Percentiles rank a stretch among this genome's conserved stretches.
These are phyloP conservation scores for Amaranthus cruentus DNA, from an alignment of 148 eudicot species.

Conservation along the genomic window DNA sequence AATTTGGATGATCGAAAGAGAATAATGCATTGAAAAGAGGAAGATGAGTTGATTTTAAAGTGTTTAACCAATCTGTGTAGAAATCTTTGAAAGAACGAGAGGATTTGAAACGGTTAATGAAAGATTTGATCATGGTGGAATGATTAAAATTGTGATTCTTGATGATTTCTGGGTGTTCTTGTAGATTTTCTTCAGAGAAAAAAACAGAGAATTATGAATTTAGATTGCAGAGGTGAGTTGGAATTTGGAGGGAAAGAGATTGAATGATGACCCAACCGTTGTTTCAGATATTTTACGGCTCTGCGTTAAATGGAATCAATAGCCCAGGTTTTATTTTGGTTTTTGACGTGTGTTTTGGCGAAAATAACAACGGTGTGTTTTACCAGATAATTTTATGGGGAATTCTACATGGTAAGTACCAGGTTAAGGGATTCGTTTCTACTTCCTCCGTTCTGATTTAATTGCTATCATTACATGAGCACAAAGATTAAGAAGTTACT, in stretches of 20 bases:
- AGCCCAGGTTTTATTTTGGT: too few relatives aligned
- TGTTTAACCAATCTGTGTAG: constrained; percentile 53
- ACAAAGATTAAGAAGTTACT: too few relatives aligned
- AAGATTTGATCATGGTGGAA: constrained; percentile 28
- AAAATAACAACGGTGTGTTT: too few relatives aligned
- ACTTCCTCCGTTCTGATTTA: too few relatives aligned
- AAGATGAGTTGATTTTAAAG: constrained; percentile 31
- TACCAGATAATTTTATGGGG: too few relatives aligned
- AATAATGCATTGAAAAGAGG: constrained; percentile 21
- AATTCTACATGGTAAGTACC: too few relatives aligned
- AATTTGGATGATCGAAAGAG: constrained; percentile 27
- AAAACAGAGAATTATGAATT: neutral
- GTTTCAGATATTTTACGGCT: neutral
- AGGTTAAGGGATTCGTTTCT: too few relatives aligned
- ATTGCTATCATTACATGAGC: too few relatives aligned
- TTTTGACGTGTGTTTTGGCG: too few relatives aligned
- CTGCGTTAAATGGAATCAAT: too few relatives aligned
- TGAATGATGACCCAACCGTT: neutral
- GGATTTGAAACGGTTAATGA: constrained; percentile 36
- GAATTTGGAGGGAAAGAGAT: neutral
- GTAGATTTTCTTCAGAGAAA: neutral
- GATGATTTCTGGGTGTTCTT: neutral
- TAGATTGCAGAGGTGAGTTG: neutral
- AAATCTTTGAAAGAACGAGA: constrained; percentile 53
- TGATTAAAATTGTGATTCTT: constrained; percentile 2